Evolutionary conservation across 1,284 basidiomycete species (phyloP), one percentile per base, ranked within the genome.

Genomic region (Phlebopus sp.): DNA sequence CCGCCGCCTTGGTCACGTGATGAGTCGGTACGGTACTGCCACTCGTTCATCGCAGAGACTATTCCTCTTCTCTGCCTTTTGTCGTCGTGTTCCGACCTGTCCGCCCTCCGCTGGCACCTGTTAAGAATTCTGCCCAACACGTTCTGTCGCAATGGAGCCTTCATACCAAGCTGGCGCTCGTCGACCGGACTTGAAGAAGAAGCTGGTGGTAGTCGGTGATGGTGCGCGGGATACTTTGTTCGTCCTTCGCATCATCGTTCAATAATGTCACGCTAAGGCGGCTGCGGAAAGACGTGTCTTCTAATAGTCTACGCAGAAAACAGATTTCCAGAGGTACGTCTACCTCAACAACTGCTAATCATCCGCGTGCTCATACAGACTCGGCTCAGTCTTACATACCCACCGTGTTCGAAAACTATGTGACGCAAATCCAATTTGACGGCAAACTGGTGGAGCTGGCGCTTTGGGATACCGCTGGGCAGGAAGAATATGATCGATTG

Each of bases 331-430:
- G 94, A 97, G 82, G 94, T 96, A 71, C 64, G 72, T 60, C 52
- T 55, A 42, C 37, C 29, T 51, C 42, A 47, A 43, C 47, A 23
- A 40, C 46, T 47, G 39, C 14, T 19, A 37, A 23, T 49, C 45
- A 47, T 7, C 32, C 34, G 41, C 30, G 31, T 5, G 15, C 55
- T 59, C 51, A 51, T 35, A 40, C 44, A 45, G 37, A 43, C 44
- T 25, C 46, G 38, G 31, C 35, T n/a, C 69, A 97, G 93, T 86
- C 92, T 49, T 98, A 98, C 70, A 90, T 98, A 54, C 95, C 96
- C 19, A 99, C 95, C 17, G 95, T 99, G 7, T 99, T 99, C 67
- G 96, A 99, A 71, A 97, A 95, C 79, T 90, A 94, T 62, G 90
- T 97, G 49, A 96, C 95, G 9, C 84, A 90, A 59, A 86, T 97